Percentiles rank a stretch among this genome's conserved stretches.
These are phyloP conservation scores for Ceratocystis variospora DNA, from an alignment of 2,329 filamentous ascomycete species.

Conservation along the genomic window DNA sequence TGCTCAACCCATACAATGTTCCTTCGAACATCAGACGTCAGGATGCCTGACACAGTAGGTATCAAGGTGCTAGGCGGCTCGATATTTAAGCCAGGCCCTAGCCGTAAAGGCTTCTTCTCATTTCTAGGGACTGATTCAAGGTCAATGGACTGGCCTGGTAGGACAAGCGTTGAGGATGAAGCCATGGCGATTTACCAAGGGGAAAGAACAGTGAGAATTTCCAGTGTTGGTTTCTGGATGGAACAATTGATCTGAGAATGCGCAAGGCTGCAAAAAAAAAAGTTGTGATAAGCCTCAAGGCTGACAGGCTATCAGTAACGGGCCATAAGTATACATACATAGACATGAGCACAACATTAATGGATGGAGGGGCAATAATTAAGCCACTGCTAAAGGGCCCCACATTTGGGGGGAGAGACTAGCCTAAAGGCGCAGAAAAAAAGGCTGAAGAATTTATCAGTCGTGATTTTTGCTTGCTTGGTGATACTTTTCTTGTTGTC, in stretches of 20 bases:
- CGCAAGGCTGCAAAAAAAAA: slow-evolving; percentile 15
- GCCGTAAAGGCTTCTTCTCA: slow-evolving; percentile 55
- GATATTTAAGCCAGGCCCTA: slow-evolving; percentile 74
- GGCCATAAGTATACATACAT: slow-evolving; percentile 9
- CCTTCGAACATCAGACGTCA: slow-evolving; percentile 56
- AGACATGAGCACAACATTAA: not conserved
- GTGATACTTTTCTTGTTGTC: slow-evolving; percentile 5
- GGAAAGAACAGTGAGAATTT: not conserved
- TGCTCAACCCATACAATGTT: slow-evolving; percentile 67
- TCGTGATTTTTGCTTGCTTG: not conserved
- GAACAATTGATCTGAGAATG: not conserved
- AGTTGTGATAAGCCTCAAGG: slow-evolving; percentile 8
- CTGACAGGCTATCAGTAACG: not conserved
- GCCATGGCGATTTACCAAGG: slow-evolving; percentile 34
- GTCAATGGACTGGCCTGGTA: slow-evolving; percentile 70
- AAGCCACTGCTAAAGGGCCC: slow-evolving; percentile 3
- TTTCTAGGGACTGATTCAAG: slow-evolving; percentile 51
- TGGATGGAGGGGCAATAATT: slow-evolving; percentile 16
- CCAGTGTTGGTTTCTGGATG: not conserved
- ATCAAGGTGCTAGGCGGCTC: slow-evolving; percentile 62
- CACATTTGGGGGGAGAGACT: slow-evolving; percentile 19
- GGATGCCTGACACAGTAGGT: slow-evolving; percentile 51
- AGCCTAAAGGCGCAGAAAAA: not conserved
- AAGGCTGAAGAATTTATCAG: slow-evolving; percentile 7
- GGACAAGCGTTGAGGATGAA: slow-evolving; percentile 48